Conservation (phyloP, 768 basidiomycete genomes). For the Kwoniella mangroviensis region DNA sequence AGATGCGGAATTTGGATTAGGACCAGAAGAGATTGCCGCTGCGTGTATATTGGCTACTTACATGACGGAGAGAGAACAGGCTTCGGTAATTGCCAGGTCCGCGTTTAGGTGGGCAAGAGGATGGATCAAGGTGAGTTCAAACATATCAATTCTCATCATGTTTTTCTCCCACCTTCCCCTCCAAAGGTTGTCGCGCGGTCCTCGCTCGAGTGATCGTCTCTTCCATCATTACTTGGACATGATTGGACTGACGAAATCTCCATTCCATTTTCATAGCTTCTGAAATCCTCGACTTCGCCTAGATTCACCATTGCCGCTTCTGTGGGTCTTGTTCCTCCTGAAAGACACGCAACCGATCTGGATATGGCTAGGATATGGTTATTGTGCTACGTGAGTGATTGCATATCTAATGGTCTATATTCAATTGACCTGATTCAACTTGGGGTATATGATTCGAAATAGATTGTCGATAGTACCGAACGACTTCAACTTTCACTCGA, state of each 20-base stretch:
- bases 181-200: too few species aligned
- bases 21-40: constrained; percentile 50
- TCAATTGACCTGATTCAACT: not conserved
- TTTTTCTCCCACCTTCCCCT: too few species aligned
- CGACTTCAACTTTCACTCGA: constrained; percentile 16
- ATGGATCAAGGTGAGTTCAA: constrained; percentile 40
- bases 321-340: constrained; percentile 29
- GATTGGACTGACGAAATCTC: too few species aligned
- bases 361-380: constrained; percentile 47
- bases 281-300: constrained; percentile 14
- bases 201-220: too few species aligned
- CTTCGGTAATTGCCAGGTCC: constrained; percentile 29
- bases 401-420: too few species aligned
- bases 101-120: constrained; percentile 46
- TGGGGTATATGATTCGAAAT: not conserved
- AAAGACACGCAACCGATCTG: constrained; percentile 26
- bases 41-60: constrained; percentile 34
- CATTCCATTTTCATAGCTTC: constrained; percentile 11
- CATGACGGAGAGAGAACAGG: constrained; percentile 34
- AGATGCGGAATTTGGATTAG: constrained; percentile 49
- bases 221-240: too few species aligned
- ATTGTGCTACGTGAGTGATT: constrained; percentile 39
- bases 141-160: not conserved
- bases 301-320: constrained; percentile 28
- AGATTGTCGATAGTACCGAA: constrained; percentile 34